Percentiles rank a stretch among this genome's conserved stretches.
Conservation (phyloP, 345 rosid genomes). For the Alliaria petiolata region DNA sequence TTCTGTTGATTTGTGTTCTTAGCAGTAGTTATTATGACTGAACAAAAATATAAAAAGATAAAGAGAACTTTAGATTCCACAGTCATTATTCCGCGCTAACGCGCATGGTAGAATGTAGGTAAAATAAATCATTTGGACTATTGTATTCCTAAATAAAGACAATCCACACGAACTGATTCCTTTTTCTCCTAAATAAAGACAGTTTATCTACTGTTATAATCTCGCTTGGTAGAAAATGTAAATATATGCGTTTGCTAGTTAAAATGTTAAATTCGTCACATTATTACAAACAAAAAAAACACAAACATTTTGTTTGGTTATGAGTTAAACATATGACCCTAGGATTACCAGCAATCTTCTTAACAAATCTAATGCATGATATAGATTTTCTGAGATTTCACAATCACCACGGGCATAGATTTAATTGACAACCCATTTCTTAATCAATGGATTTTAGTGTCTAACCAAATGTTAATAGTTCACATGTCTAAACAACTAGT, state of each 20-base stretch:
- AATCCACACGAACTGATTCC: no score
- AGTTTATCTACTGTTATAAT: background rate
- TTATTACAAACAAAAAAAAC: background rate
- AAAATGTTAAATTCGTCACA: background rate
- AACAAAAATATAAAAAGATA: no score
- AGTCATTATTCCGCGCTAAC: no score
- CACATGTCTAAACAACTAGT: slow-evolving; percentile 17
- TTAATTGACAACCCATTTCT: background rate
- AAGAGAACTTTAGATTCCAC: no score
- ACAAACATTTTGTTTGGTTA: background rate
- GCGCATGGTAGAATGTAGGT: no score
- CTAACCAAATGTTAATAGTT: background rate
- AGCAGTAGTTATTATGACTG: background rate
- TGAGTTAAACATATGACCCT: background rate
- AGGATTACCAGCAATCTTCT: slow-evolving; percentile 5
- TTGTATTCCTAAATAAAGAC: no score
- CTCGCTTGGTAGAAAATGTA: background rate
- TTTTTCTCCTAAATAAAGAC: slow-evolving; percentile 19
- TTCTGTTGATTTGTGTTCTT: background rate
- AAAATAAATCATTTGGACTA: background rate
- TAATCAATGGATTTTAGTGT: slow-evolving; percentile 8
- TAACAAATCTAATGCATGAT: background rate
- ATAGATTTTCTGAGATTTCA: background rate
- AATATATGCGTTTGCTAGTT: background rate
- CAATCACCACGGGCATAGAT: background rate